These are phyloP conservation scores for Talaromyces sp. DNA, from an alignment of 2,329 filamentous ascomycete genomes.

Conservation along the genomic window DNA sequence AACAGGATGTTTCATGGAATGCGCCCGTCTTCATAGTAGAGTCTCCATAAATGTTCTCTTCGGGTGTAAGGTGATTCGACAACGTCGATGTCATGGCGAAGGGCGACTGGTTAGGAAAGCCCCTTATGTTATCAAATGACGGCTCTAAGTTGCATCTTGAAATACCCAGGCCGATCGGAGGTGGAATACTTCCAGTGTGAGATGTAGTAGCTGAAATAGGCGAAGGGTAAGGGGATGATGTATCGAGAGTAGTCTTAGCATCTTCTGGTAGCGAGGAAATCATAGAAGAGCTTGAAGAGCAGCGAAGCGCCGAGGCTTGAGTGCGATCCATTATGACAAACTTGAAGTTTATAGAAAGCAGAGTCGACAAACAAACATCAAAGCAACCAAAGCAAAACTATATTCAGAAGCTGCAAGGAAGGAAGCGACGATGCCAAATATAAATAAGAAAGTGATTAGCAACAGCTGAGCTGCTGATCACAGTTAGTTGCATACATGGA, in stretches of 20 bases:
- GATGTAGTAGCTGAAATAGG: conserved; percentile 17
- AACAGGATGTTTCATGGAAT: conserved; percentile 23
- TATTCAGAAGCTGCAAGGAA: conserved; percentile 9
- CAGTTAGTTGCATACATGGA: conserved; percentile 28
- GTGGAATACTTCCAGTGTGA: conserved; percentile 20
- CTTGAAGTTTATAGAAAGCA: too few species aligned
- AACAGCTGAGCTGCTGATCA: conserved; percentile 28
- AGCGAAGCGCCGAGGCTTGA: conserved; percentile 1
- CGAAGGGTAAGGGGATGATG: conserved; percentile 28
- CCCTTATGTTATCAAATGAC: conserved; percentile 22
- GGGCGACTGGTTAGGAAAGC: conserved; percentile 20
- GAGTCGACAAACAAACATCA: too few species aligned
- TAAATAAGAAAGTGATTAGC: conserved; percentile 28
- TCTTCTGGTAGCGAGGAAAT: conserved; percentile 15
- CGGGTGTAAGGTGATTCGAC: conserved; percentile 24
- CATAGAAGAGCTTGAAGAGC: conserved; percentile 13
- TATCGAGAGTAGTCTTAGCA: conserved; percentile 18
- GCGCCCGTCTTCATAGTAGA: conserved; percentile 25
- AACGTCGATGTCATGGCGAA: conserved; percentile 27
- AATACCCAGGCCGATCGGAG: conserved; percentile 35
- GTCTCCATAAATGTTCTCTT: conserved; percentile 24
- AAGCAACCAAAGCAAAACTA: conserved; percentile 15
- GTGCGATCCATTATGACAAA: conserved; percentile 16
- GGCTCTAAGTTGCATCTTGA: conserved; percentile 30
- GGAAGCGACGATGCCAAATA: conserved; percentile 20